A percentile compares a stretch with the other conserved stretches of the same genome.
These are phyloP conservation scores for Symbiodinium natans DNA, from an alignment of 73 alveolate genomes.

Conservation along the genomic window DNA sequence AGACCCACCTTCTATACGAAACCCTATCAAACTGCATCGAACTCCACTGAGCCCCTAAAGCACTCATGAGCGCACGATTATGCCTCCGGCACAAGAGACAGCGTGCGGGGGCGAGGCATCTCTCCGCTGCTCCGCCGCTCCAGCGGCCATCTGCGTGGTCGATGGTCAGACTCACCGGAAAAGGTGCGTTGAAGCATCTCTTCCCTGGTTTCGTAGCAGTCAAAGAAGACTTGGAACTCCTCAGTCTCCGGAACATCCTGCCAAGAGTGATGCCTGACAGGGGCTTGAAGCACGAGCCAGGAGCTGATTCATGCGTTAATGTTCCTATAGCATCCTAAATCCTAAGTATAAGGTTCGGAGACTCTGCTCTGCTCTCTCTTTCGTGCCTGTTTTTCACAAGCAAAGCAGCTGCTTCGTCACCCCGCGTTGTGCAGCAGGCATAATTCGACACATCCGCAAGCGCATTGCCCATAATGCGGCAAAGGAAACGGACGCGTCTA, in stretches of 20 bases:
- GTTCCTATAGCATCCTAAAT: not conserved
- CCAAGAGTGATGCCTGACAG: conserved; percentile 60
- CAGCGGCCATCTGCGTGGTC: conserved; percentile 65
- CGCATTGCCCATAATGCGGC: conserved; percentile 51
- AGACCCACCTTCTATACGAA: too few species aligned
- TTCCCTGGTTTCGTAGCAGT: conserved; percentile 80
- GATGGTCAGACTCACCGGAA: not conserved
- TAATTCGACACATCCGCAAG: conserved; percentile 1
- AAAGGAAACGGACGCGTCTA: not conserved
- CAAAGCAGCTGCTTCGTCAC: conserved; percentile 62
- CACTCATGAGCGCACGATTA: too few species aligned
- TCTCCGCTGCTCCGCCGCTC: conserved; percentile 70
- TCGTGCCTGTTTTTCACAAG: conserved; percentile 30
- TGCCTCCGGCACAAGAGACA: conserved; percentile 59
- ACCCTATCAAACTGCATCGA: too few species aligned
- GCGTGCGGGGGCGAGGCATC: conserved; percentile 16
- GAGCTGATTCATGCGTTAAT: not conserved
- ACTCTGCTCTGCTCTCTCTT: too few species aligned
- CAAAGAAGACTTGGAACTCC: conserved; percentile 72
- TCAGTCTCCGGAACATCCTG: conserved; percentile 59
- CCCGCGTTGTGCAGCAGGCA: conserved; percentile 48
- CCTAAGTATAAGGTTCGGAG: too few species aligned
- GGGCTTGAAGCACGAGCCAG: not conserved
- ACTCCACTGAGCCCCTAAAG: too few species aligned
- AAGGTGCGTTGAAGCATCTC: conserved; percentile 6